Evolutionary conservation across 140 eudicot species (phyloP), one percentile per base, ranked within the genome.

Genomic region (Stevia rebaudiana): DNA sequence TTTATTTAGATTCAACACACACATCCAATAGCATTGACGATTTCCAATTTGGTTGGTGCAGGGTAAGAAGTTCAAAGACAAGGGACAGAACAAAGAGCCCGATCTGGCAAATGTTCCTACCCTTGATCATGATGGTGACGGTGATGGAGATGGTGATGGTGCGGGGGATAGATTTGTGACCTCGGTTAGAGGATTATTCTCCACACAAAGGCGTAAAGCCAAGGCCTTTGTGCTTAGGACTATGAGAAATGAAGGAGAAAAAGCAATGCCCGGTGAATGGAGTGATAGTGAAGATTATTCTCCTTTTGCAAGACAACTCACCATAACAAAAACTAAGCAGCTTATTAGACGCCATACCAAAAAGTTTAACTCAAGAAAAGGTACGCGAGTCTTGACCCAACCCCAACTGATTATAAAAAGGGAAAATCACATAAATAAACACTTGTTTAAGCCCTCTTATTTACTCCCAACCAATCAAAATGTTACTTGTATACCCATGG

Each of bases 161-260:
- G 97, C 95, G 1, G 97, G 95, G 33, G 97, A 90, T 69, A 83
- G 86, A 61, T 90, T 90, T 61, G 97, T 90, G 22, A 86, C 88
- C 23, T 90, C 97, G 11, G 76, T 90, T 33, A 90, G 78, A 73
- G 97, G 97, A 22, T 79, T 90, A 31, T 90, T 90, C 54, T 80
- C 78, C 53, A 67, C 78, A 55, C 94, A 90, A 56, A 85, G 83
- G 36, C 94, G 90, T 10, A 90, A 84, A 74, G 97, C 97, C 46
- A 90, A 80, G 78, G 87, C 87, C 11, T 90, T 90, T 78, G 94
- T 90, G 51, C 88, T 90, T 36, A 82, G 95, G 21, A 90, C 97
- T 48, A 90, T 90, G 97, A 84, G 97, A 82, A 94, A 94, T 13
- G 97, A 86, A 63, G 90, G 74, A 64, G 95, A 86, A 46, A 95